Evolutionary conservation across 2,329 filamentous ascomycete species (phyloP).

Genomic region (Moelleriella libera): DNA sequence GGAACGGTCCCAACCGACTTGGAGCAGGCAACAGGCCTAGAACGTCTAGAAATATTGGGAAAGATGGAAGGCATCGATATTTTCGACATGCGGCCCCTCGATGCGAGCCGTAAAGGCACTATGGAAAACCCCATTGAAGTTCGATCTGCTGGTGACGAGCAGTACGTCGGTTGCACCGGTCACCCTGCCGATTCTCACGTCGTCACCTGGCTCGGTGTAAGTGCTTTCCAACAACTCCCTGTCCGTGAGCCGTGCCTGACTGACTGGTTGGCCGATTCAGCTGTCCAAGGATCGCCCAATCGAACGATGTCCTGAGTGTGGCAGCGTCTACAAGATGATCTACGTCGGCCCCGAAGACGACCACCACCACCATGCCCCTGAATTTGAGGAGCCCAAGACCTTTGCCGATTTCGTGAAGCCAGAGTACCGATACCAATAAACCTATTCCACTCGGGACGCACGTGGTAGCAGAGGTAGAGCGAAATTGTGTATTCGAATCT

Average conservation of each 20-base stretch:
- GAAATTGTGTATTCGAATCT: constrained; percentile 1
- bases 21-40: constrained; percentile 91
- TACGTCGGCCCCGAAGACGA: constrained; percentile 78
- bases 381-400: constrained; percentile 79
- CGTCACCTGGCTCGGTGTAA: constrained; percentile 80
- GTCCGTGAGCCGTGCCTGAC: too few species aligned
- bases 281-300: constrained; percentile 79
- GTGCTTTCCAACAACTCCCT: constrained; percentile 16
- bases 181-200: constrained; percentile 83
- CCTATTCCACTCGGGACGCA: constrained; percentile 7
- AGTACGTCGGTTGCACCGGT: constrained; percentile 93
- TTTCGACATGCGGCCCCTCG: constrained; percentile 96
- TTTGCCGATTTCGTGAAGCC: constrained; percentile 94
- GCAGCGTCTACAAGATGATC: constrained; percentile 94
- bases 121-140: constrained; percentile 82
- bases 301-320: constrained; percentile 94
- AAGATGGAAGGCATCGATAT: constrained; percentile 98
- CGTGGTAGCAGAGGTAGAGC: neutral
- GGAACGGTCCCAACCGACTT: constrained; percentile 87
- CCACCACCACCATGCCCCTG: constrained; percentile 44
- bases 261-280: constrained; percentile 23
- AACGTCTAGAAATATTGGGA: constrained; percentile 96
- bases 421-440: constrained; percentile 65
- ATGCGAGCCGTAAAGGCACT: constrained; percentile 83
- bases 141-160: constrained; percentile 86